These are phyloP conservation scores for Medicago lupulina DNA, from an alignment of 306 rosid species.

Conservation along the genomic window DNA sequence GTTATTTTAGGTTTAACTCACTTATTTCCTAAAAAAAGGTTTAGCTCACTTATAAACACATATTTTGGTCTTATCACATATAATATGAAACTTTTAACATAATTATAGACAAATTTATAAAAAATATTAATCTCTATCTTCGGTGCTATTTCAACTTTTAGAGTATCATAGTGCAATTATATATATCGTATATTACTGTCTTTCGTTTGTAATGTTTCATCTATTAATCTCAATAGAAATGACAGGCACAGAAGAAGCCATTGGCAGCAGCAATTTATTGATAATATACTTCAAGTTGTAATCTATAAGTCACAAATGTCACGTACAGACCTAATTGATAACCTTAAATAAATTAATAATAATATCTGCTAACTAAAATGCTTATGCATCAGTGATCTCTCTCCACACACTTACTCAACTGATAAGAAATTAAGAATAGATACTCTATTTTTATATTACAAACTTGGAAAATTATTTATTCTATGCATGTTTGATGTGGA, in stretches of 20 bases:
- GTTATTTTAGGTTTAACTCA: too few species aligned
- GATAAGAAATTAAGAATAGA: slow-evolving; percentile 37
- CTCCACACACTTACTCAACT: slow-evolving; percentile 8
- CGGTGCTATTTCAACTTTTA: too few species aligned
- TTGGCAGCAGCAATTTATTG: background rate
- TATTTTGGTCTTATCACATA: too few species aligned
- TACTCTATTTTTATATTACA: slow-evolving; percentile 36
- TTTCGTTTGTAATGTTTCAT: background rate
- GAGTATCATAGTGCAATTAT: too few species aligned
- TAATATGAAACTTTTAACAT: too few species aligned
- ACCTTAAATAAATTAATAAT: slow-evolving; percentile 42
- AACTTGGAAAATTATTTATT: slow-evolving; percentile 47
- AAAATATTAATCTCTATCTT: too few species aligned
- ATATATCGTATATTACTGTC: too few species aligned
- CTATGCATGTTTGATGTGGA: slow-evolving; percentile 52
- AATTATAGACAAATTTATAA: too few species aligned
- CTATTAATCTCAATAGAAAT: background rate
- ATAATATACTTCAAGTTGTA: slow-evolving; percentile 8
- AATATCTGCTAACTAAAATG: slow-evolving; percentile 41
- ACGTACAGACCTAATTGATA: slow-evolving; percentile 20
- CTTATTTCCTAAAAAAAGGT: too few species aligned
- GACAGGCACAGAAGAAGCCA: background rate
- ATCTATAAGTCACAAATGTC: slow-evolving; percentile 42
- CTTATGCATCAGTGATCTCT: slow-evolving; percentile 39
- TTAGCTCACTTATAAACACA: too few species aligned